Evolutionary conservation across 2,329 filamentous ascomycete species (phyloP).

Genomic region (Fusarium falciforme): DNA sequence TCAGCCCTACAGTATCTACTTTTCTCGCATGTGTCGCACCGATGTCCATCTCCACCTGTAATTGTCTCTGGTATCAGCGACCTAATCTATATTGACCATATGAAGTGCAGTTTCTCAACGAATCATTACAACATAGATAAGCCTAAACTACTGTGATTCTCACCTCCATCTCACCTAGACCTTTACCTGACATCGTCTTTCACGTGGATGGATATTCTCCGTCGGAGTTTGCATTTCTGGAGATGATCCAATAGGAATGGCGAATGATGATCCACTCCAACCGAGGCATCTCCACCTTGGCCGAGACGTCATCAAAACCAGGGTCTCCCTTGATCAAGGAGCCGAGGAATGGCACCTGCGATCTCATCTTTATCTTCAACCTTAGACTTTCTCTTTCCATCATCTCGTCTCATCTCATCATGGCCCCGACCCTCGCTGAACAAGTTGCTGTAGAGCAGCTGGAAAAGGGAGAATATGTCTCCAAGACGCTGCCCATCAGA

Average conservation of each 20-base stretch:
- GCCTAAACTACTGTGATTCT: no score
- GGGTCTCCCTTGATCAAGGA: not conserved
- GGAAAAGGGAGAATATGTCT: slow-evolving; percentile 38
- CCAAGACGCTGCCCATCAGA: slow-evolving; percentile 41
- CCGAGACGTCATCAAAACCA: not conserved
- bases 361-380: not conserved
- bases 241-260: not conserved
- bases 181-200: not conserved
- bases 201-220: not conserved
- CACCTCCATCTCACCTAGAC: no score
- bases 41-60: not conserved
- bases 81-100: no score
- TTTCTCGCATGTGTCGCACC: not conserved
- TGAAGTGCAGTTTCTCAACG: no score
- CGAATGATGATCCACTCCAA: not conserved
- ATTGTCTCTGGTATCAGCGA: not conserved
- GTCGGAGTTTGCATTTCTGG: not conserved
- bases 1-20: not conserved
- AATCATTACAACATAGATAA: no score
- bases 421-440: slow-evolving; percentile 28
- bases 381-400: not conserved
- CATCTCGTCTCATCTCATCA: not conserved
- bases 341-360: not conserved
- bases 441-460: slow-evolving; percentile 39
- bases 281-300: not conserved